Base-by-base conservation (phyloP, 2,329 filamentous ascomycete genomes). In the Didymella exigua region DNA sequence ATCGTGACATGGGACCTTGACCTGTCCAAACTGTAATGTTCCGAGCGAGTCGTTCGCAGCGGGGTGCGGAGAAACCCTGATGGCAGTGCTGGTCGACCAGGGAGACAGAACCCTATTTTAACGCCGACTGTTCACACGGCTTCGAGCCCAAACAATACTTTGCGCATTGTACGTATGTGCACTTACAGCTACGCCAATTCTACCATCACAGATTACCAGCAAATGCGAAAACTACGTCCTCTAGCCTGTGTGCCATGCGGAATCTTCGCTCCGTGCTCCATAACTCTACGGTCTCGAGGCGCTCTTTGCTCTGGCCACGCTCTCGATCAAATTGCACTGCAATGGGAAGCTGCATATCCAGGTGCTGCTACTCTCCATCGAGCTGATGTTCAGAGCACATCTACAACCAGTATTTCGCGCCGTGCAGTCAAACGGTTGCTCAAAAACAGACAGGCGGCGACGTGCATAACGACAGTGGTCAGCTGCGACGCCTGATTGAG, bases 1-100 rank as follows among this genome's bases (percentile, higher is more conserved):
- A 73, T 73, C 70, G 69, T 61, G 68, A 66, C 70, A 72, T 72
- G 71, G 71, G 69, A 70, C 68, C 69, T 72, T 70, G 67, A 65
- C 65, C 64, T 70, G 64, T 63, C 65, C 66, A 64, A 65, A 48
- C 50, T 57, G 68, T 68, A 73, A 73, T 67, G 60, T 70, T 72
- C 71, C 69, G 69, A 70, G 59, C 62, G 65, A 68, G 69, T 69
- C 68, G 68, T 70, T 72, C 63, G 67, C 66, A 70, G 66, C 61
- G 63, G 65, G 64, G 56, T 73, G 71, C 65, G 72, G 72, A 75
- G 72, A 73, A 65, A 62, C 70, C 71, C 70, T 71, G 70, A 65
- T 58, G 66, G 62, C 70, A 70, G 65, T 60, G 66, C 65, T 69
- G 46, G 46, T 50, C 30, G 52, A 55, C 52, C 66, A 61, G 71